Percentiles rank a stretch among this genome's conserved stretches.
Conservation (phyloP, 129 eudicot genomes). For the Saussurea involucrata region DNA sequence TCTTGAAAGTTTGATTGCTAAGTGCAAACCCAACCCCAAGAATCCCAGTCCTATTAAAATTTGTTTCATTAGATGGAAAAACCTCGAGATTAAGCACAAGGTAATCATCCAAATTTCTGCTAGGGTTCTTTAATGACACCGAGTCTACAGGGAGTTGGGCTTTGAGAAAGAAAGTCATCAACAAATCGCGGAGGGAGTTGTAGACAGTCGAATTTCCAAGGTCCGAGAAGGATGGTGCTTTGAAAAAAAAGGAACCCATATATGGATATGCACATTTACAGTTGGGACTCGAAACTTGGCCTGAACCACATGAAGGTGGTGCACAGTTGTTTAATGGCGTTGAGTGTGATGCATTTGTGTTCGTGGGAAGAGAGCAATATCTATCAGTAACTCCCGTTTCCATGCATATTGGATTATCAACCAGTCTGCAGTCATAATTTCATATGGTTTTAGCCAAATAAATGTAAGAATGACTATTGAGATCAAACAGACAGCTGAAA, state of each 20-base stretch:
- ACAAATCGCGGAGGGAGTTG: constrained; percentile 12
- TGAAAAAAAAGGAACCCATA: constrained; percentile 35
- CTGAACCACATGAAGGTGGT: constrained; percentile 30
- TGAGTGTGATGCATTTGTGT: constrained; percentile 22
- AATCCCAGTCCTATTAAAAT: constrained; percentile 48
- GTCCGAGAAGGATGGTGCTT: constrained; percentile 50
- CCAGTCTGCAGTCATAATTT: constrained; percentile 35
- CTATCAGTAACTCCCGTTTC: constrained; percentile 18
- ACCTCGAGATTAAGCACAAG: constrained; percentile 34
- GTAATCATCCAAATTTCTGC: constrained; percentile 28
- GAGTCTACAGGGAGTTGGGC: constrained; percentile 44
- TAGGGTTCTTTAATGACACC: constrained; percentile 36
- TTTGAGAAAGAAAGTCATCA: constrained; percentile 25
- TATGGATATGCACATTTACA: constrained; percentile 59
- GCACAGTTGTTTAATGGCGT: constrained; percentile 33
- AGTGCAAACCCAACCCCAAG: constrained; percentile 36
- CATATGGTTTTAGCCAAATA: not conserved
- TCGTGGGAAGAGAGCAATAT: constrained; percentile 30
- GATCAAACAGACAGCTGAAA: not conserved
- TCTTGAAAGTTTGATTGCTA: constrained; percentile 44
- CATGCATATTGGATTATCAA: constrained; percentile 36
- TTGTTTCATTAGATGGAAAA: constrained; percentile 41
- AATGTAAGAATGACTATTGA: not conserved
- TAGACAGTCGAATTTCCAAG: constrained; percentile 27
- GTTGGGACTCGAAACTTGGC: constrained; percentile 38